phyloP scores from a whole-genome alignment of 73 alveolate genomes.

The Paramecium caudatum region DNA sequence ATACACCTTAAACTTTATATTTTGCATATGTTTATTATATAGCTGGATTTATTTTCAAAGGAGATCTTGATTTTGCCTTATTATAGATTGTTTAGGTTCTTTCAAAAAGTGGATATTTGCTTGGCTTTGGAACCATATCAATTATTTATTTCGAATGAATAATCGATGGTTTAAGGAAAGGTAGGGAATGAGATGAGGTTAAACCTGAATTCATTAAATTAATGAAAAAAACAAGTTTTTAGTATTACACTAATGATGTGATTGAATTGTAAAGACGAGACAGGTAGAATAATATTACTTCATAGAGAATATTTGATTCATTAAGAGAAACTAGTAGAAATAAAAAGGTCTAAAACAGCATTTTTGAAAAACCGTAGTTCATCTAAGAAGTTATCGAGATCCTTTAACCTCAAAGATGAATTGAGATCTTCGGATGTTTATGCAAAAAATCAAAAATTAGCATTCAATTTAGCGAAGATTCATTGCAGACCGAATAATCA shows the following conservation, averaged over 20 bases:
- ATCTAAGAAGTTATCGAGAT: neutral
- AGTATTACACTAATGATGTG: neutral
- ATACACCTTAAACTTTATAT: neutral
- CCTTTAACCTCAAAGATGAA: conserved; percentile 24
- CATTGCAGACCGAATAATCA: neutral
- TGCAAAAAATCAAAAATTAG: neutral
- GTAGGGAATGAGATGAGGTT: neutral
- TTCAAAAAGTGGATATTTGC: conserved; percentile 33
- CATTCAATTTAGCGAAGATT: neutral
- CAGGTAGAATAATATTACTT: neutral
- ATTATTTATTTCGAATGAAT: neutral
- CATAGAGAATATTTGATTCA: conserved; percentile 19
- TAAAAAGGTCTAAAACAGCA: conserved; percentile 31
- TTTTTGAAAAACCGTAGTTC: neutral
- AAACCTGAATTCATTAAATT: conserved; percentile 17
- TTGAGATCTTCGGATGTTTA: neutral
- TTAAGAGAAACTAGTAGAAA: conserved; percentile 11
- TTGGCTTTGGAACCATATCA: conserved; percentile 17
- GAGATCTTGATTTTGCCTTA: conserved; percentile 32
- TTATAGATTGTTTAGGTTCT: neutral
- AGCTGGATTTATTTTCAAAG: conserved; percentile 23
- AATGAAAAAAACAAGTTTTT: neutral
- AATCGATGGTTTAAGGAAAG: neutral
- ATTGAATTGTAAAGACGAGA: neutral
- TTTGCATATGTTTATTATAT: neutral